phyloP scores from a whole-genome alignment of 1,284 basidiomycete species.

The Agaricales sp. region DNA sequence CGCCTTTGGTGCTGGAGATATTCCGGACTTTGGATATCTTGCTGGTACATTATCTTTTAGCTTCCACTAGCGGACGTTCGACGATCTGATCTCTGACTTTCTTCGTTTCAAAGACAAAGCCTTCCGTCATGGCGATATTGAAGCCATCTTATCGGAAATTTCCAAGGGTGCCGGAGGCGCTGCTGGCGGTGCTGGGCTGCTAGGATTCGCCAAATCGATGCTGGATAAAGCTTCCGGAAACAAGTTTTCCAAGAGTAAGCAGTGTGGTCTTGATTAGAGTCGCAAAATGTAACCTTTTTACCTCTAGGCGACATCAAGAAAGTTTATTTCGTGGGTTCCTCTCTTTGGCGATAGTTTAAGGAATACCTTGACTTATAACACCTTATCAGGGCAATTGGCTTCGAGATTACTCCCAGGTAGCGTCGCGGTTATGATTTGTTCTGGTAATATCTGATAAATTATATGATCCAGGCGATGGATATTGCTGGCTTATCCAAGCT shows the following conservation, averaged over 20 bases:
- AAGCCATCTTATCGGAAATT: constrained; percentile 45
- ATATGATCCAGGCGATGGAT: constrained; percentile 56
- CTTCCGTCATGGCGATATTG: constrained; percentile 45
- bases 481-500: constrained; percentile 59
- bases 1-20: constrained; percentile 53
- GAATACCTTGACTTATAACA: no score
- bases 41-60: constrained; percentile 28
- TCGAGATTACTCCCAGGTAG: constrained; percentile 50
- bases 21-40: constrained; percentile 51
- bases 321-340: constrained; percentile 48
- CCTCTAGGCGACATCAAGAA: constrained; percentile 42
- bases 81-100: background rate
- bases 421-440: constrained; percentile 3
- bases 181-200: constrained; percentile 33
- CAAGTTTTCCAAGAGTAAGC: constrained; percentile 40
- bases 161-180: constrained; percentile 44
- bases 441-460: background rate
- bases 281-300: background rate
- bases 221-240: constrained; percentile 34
- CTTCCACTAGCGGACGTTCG: background rate
- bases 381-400: constrained; percentile 53
- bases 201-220: constrained; percentile 38
- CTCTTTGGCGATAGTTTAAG: background rate
- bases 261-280: background rate
- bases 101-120: constrained; percentile 2